phyloP scores from a whole-genome alignment of 2,329 filamentous ascomycete genomes.

The Xylariaceae sp. region DNA sequence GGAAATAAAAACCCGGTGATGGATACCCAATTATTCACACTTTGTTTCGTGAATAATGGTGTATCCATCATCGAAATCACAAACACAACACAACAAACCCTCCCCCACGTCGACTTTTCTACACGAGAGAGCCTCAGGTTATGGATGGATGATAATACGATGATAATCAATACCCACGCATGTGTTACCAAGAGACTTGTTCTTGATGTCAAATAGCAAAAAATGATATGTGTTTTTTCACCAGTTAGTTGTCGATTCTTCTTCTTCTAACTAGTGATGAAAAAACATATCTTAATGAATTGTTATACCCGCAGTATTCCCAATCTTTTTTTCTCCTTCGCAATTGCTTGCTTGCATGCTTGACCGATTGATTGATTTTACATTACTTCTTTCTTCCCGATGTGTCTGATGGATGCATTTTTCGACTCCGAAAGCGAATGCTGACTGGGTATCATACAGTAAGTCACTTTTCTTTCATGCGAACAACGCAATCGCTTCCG shows the following conservation, averaged over 20 bases:
- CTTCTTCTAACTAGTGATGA: neutral
- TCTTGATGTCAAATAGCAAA: conserved; percentile 28
- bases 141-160: conserved; percentile 23
- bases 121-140: conserved; percentile 18
- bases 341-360: neutral
- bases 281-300: neutral
- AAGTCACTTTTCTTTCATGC: neutral
- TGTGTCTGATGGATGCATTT: too few relatives aligned
- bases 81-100: too few relatives aligned
- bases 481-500: too few relatives aligned
- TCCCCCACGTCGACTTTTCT: conserved; percentile 14
- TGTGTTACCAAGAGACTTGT: conserved; percentile 27
- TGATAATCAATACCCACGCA: conserved; percentile 24
- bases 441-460: neutral
- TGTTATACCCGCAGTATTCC: neutral
- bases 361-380: too few relatives aligned
- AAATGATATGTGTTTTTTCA: conserved; percentile 16
- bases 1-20: neutral
- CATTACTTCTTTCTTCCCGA: too few relatives aligned
- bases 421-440: too few relatives aligned
- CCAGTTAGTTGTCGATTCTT: conserved; percentile 1
- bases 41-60: too few relatives aligned
- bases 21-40: too few relatives aligned
- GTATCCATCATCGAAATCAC: too few relatives aligned
- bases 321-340: neutral